Evolutionary conservation across 164 flowering plant genomes (phyloP).

Genomic region (Platanus orientalis): DNA sequence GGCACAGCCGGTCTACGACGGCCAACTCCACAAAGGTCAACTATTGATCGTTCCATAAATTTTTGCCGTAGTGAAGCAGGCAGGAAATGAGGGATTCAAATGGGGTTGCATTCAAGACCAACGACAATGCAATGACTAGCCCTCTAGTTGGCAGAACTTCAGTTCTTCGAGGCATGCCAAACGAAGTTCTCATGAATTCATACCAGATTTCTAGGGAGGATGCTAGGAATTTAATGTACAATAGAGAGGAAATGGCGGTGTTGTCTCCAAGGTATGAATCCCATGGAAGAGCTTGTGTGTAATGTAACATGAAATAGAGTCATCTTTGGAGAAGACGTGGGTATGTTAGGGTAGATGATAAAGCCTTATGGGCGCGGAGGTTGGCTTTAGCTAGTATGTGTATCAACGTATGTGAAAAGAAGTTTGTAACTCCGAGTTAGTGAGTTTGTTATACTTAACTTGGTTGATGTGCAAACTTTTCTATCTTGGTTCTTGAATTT

Average conservation of each 20-base stretch:
- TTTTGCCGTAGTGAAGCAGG: conserved; percentile 37
- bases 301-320: no score
- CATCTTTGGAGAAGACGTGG: no score
- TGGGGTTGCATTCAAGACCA: conserved; percentile 57
- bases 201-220: conserved; percentile 37
- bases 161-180: conserved; percentile 37
- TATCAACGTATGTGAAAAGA: no score
- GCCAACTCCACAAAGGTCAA: conserved; percentile 35
- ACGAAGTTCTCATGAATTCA: conserved; percentile 33
- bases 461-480: no score
- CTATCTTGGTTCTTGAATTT: no score
- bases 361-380: no score
- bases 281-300: no score
- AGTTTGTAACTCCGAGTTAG: no score
- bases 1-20: conserved; percentile 39
- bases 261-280: no score
- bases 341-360: no score
- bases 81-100: conserved; percentile 40
- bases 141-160: conserved; percentile 46
- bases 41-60: conserved; percentile 47
- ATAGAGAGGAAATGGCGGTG: conserved; percentile 13
- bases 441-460: no score
- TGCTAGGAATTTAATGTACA: conserved; percentile 41
- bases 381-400: no score
- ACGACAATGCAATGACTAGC: conserved; percentile 37